Conservation (phyloP, 305 asterid genomes). For the Ruellia speciosa region DNA sequence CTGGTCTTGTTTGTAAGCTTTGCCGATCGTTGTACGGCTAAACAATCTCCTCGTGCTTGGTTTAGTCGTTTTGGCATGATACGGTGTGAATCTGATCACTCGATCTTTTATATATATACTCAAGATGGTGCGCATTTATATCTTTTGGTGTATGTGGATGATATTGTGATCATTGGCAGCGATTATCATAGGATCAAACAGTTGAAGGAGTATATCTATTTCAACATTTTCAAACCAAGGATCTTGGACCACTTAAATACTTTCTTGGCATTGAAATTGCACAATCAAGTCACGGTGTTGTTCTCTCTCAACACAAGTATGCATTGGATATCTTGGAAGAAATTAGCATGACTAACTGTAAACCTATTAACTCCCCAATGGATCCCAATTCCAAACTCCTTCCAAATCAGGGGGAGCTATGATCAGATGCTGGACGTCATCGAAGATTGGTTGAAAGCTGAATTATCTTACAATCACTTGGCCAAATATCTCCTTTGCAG, state of each 20-base stretch:
- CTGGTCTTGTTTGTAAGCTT: no score
- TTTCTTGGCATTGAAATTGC: not conserved
- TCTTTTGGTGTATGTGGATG: not conserved
- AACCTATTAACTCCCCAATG: no score
- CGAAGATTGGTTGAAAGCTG: not conserved
- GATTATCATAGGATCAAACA: not conserved
- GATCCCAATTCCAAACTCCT: no score
- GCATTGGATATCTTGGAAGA: no score
- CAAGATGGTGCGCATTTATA: not conserved
- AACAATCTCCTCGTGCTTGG: no score
- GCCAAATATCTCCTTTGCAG: not conserved
- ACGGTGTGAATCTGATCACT: not conserved
- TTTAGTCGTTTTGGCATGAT: not conserved
- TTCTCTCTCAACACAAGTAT: no score
- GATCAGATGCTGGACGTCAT: no score
- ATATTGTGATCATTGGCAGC: not conserved
- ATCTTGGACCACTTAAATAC: not conserved
- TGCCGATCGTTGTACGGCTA: no score
- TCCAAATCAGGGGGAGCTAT: no score
- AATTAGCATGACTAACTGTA: no score
- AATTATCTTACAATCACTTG: not conserved
- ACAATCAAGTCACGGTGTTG: no score
- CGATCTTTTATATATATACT: not conserved
- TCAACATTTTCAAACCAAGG: not conserved
- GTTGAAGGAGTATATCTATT: not conserved